Evolutionary conservation across 2,329 filamentous ascomycete species (phyloP).

Genomic region (Aspergillus felis): DNA sequence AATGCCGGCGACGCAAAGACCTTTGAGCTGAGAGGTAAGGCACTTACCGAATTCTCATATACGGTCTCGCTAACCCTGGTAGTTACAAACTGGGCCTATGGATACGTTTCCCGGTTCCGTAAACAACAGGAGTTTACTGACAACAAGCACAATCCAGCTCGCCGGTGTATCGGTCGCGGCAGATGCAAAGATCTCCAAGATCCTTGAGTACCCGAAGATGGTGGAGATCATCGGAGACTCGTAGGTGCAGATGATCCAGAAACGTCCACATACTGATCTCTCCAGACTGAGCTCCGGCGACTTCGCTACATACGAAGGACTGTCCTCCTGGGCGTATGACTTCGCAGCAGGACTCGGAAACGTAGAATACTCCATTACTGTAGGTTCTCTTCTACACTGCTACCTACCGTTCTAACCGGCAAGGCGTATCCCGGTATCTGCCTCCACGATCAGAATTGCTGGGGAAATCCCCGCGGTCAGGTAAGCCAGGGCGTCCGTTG

Average conservation of each 20-base stretch:
- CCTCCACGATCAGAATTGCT: slow-evolving; percentile 53
- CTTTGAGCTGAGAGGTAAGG: slow-evolving; percentile 49
- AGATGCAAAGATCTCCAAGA: slow-evolving; percentile 43
- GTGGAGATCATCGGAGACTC: slow-evolving; percentile 46
- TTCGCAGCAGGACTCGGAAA: slow-evolving; percentile 55
- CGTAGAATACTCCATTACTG: slow-evolving; percentile 55
- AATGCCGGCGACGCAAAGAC: slow-evolving; percentile 43
- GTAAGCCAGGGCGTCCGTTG: slow-evolving; percentile 5
- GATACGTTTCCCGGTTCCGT: slow-evolving; percentile 26
- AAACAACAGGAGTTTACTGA: slow-evolving; percentile 8
- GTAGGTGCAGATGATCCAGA: slow-evolving; percentile 14
- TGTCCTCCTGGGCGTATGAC: slow-evolving; percentile 55
- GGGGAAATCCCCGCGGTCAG: slow-evolving; percentile 49
- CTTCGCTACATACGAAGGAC: slow-evolving; percentile 54
- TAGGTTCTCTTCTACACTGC: slow-evolving; percentile 1
- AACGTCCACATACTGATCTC: slow-evolving; percentile 43
- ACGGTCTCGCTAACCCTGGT: not conserved
- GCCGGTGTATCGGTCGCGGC: slow-evolving; percentile 47
- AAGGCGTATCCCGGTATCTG: slow-evolving; percentile 55
- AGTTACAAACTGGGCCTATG: slow-evolving; percentile 59
- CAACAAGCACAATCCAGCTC: slow-evolving; percentile 46
- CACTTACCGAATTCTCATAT: not conserved
- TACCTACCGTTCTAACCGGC: not conserved
- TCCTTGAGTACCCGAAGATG: slow-evolving; percentile 30
- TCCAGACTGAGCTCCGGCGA: slow-evolving; percentile 51